Evolutionary conservation across 108 stramenopile genomes (phyloP), one percentile per base, ranked within the genome.

Genomic region (Cyclotella atomus): DNA sequence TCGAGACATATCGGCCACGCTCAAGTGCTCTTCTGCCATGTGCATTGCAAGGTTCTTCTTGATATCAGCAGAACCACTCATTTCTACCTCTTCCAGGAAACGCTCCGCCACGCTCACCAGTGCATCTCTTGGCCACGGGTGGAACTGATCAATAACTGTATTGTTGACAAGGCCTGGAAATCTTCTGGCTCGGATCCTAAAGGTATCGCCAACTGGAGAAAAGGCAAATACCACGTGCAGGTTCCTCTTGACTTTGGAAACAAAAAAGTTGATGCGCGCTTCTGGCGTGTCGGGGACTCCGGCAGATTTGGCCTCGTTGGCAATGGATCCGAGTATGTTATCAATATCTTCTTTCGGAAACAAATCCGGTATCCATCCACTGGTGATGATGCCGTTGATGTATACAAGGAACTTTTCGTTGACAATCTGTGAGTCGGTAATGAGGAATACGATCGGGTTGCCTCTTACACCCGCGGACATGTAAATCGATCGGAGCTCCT

Each of bases 401-500:
- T 95, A 92, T 29, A 95, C 93, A 21, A 96, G 86, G 80, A 96
- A 95, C 52, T 84, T 66, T 36, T 96, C 96, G 67, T 92, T 79
- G 61, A 95, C 91, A 73, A 96, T 94, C 60, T 96, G 96, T 12
- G 93, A 70, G 71, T 96, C 96, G n/a, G 89, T 94, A 76, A 95
- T 84, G 27, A 96, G 83, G 71, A 94, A 95, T 9, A 95, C 77
- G n/a, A 84, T 76, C 8, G 69, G 91, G 25, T 83, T 81, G 45
- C 89, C 88, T 75, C 94, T 89, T 17, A 88, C 84, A 25, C 93
- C 92, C 3, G 86, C 75, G 12, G 78, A 41, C 66, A 79, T 83
- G 78, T 89, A 95, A 73, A 96, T 85, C 25, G 83, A 85, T 45
- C 89, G 83, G 53, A 96, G 77, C 34, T 88, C 87, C 68, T 96